Evolutionary conservation across 2,329 filamentous ascomycete species (phyloP).

Genomic region (Paramyrothecium sp.): DNA sequence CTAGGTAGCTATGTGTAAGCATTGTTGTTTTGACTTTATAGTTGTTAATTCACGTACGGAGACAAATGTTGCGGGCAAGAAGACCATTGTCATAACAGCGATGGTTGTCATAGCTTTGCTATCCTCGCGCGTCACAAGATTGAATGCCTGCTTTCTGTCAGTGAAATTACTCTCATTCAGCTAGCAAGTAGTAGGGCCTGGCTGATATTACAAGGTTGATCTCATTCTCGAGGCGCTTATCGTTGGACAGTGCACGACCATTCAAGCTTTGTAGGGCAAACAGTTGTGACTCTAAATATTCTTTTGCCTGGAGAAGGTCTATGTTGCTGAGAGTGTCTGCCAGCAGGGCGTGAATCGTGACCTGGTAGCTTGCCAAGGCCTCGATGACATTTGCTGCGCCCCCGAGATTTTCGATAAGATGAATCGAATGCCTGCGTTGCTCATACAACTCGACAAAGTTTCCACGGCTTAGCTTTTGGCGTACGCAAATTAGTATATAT

Average conservation of each 20-base stretch:
- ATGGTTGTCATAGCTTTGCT: not conserved
- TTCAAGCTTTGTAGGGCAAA: not conserved
- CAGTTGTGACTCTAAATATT: not conserved
- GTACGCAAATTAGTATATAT: not conserved
- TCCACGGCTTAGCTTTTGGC: not conserved
- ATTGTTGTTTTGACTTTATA: not conserved
- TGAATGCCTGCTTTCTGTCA: not conserved
- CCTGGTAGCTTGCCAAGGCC: not conserved
- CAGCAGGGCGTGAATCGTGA: not conserved
- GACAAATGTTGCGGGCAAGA: not conserved
- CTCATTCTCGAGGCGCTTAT: not conserved
- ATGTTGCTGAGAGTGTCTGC: not conserved
- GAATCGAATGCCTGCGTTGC: not conserved
- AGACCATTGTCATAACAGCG: not conserved
- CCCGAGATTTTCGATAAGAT: not conserved
- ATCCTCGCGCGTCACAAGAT: not conserved
- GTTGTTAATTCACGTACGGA: not conserved
- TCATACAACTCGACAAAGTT: not conserved
- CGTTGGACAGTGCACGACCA: not conserved
- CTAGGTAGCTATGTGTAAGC: not conserved
- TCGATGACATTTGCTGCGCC: not conserved
- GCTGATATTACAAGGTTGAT: not conserved
- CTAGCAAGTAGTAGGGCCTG: not conserved
- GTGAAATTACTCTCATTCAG: not conserved
- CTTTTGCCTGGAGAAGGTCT: not conserved